Conservation (phyloP, 2,329 filamentous ascomycete genomes). For the Arachnopeziza araneosa region DNA sequence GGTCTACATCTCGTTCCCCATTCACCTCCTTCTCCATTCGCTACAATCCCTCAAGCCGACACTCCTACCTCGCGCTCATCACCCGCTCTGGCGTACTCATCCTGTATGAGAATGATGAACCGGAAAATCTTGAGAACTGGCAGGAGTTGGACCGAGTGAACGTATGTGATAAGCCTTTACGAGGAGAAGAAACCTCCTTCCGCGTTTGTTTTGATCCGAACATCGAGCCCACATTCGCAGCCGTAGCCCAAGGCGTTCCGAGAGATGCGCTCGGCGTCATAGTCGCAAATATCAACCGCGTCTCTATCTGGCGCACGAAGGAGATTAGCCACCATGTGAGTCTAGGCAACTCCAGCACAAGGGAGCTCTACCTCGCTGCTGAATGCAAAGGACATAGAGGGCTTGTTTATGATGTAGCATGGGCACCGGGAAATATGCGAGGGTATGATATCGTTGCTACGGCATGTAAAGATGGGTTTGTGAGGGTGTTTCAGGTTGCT, state of each 20-base stretch:
- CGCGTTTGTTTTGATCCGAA: conserved; percentile 85
- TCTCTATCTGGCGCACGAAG: conserved; percentile 75
- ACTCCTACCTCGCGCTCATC: conserved; percentile 81
- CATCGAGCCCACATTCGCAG: conserved; percentile 70
- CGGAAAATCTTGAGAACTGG: conserved; percentile 76
- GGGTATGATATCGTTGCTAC: conserved; percentile 89
- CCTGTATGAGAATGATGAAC: conserved; percentile 79
- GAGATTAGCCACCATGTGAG: conserved; percentile 45
- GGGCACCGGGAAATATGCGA: conserved; percentile 86
- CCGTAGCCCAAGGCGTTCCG: conserved; percentile 74
- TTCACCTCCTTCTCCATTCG: conserved; percentile 81
- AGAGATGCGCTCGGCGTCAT: conserved; percentile 74
- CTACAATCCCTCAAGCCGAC: conserved; percentile 68
- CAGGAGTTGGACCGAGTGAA: conserved; percentile 68
- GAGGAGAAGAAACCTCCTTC: conserved; percentile 85
- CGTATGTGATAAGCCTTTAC: conserved; percentile 62
- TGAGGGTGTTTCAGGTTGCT: conserved; percentile 80
- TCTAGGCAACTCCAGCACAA: conserved; percentile 52
- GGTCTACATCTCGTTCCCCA: conserved; percentile 34
- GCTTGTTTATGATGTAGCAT: conserved; percentile 81
- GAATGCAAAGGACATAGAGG: conserved; percentile 68
- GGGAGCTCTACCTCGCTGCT: conserved; percentile 80
- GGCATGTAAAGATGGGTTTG: conserved; percentile 84
- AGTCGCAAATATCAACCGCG: conserved; percentile 78
- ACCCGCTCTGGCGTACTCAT: conserved; percentile 75